Base-by-base conservation (phyloP, 139 green algal genomes). In the Coelastrella sp. region DNA sequence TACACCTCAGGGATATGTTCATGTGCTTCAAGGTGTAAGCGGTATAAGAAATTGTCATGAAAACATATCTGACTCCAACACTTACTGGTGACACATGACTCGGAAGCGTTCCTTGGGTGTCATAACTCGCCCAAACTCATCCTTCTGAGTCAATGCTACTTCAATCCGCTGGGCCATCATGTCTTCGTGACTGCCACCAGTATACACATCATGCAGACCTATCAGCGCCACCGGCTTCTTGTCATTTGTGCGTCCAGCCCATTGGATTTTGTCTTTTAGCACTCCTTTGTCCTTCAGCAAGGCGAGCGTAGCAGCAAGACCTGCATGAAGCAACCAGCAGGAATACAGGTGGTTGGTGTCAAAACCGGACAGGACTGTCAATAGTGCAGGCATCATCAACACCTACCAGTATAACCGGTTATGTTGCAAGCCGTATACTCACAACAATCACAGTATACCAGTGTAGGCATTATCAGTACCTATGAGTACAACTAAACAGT, bases 31-130 rank as follows among this genome's bases (percentile, higher is more conserved):
- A 47, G 32, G 32, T 47, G 32, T 47, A 47, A 0, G 32, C 32
- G 1, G 1, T 47, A 47, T 1, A 47, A 47, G 0, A 0, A 47
- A 1, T 1, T 47, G 1, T 1, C 32, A 47, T 47, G 32, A 47
- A 47, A 0, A 47, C 32, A 47, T 47, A 47, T 47, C 32, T 47
- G 32, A 47, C 32, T 47, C 32, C 32, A 47, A 47, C 32, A 89
- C 92, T 88, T 83, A 97, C 93, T 93, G 81, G 93, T 99, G 94
- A 91, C 94, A 98, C 82, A 99, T 93, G 87, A 98, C 87, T 56
- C 98, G 92, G 93, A 98, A 99, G 47, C 95, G 94, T 92, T 99
- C 98, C 95, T 99, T 99, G 79, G 98, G 98, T 0, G 98, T 99
- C 85, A 99, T 95, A 16, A 98, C 93, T 17, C 97, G 93, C 7